A percentile compares a stretch with the other conserved stretches of the same genome.
phyloP scores from a whole-genome alignment of 768 basidiomycete species.

The Infundibulicybe gibba region DNA sequence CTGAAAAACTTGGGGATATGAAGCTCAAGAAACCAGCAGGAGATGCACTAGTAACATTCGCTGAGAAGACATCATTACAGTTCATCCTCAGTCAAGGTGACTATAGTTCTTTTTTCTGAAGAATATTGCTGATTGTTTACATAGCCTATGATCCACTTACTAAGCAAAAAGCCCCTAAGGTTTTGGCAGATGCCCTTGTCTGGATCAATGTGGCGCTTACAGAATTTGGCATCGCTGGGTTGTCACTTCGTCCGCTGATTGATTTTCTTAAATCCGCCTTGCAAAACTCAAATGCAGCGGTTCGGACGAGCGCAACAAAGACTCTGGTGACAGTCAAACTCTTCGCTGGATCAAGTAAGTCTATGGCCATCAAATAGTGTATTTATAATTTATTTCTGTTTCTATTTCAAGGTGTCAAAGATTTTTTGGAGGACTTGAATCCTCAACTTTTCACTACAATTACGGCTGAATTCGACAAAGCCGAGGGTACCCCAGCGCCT shows the following conservation, averaged over 20 bases:
- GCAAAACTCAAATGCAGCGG: slow-evolving; percentile 91
- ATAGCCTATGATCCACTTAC: slow-evolving; percentile 89
- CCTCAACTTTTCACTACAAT: slow-evolving; percentile 92
- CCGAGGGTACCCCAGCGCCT: slow-evolving; percentile 72
- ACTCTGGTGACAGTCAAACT: slow-evolving; percentile 86
- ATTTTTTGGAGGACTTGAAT: slow-evolving; percentile 91
- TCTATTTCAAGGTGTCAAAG: slow-evolving; percentile 70
- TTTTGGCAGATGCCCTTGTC: slow-evolving; percentile 82
- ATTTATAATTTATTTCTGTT: slow-evolving; percentile 1
- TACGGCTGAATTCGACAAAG: slow-evolving; percentile 88
- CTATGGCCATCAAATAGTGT: neutral
- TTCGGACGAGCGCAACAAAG: slow-evolving; percentile 92
- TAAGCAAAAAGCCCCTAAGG: slow-evolving; percentile 97
- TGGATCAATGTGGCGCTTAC: slow-evolving; percentile 86
- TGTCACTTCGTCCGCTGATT: slow-evolving; percentile 80
- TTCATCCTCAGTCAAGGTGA: slow-evolving; percentile 91
- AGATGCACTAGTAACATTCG: slow-evolving; percentile 77
- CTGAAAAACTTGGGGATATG: slow-evolving; percentile 93
- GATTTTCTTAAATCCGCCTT: slow-evolving; percentile 86
- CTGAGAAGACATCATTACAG: slow-evolving; percentile 91
- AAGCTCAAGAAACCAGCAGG: slow-evolving; percentile 97
- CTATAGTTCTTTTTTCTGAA: neutral
- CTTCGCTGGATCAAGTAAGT: slow-evolving; percentile 83
- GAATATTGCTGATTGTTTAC: slow-evolving; percentile 3
- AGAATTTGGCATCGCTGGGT: slow-evolving; percentile 89